Evolutionary conservation across 768 basidiomycete genomes (phyloP).

Genomic region (Leccinum aurantiacum): DNA sequence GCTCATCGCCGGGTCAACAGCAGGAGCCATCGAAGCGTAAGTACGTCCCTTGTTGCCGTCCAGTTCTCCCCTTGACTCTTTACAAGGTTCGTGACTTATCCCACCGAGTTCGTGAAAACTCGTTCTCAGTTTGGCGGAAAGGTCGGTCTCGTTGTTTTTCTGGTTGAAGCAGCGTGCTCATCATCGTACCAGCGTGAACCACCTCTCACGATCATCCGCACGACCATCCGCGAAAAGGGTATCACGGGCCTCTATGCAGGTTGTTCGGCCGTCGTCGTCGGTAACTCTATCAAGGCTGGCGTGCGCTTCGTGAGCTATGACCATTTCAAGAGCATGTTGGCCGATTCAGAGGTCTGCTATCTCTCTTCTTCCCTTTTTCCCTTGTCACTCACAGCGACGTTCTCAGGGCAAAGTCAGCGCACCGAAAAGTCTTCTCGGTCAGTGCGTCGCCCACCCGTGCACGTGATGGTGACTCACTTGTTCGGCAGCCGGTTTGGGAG

Average conservation of each 20-base stretch:
- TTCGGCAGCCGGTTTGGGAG: conserved; percentile 67
- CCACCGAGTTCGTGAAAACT: conserved; percentile 92
- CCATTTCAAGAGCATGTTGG: conserved; percentile 80
- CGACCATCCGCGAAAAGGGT: conserved; percentile 75
- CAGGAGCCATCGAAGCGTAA: conserved; percentile 90
- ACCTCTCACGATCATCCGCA: conserved; percentile 69
- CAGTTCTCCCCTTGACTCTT: conserved; percentile 11
- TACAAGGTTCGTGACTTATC: conserved; percentile 78
- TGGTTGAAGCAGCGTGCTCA: background rate
- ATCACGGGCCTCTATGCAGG: conserved; percentile 90
- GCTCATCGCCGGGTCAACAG: conserved; percentile 85
- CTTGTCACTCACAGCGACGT: background rate
- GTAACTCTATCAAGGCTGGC: conserved; percentile 92
- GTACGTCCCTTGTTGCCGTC: conserved; percentile 32
- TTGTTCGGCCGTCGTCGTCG: conserved; percentile 83
- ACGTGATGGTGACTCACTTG: conserved; percentile 12
- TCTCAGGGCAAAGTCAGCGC: conserved; percentile 87
- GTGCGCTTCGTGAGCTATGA: conserved; percentile 96
- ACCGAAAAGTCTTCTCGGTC: conserved; percentile 80
- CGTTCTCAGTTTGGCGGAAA: conserved; percentile 88
- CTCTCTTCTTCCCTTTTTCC: background rate
- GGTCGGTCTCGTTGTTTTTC: conserved; percentile 35
- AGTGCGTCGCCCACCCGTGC: conserved; percentile 10
- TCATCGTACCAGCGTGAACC: conserved; percentile 51
- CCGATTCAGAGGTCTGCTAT: conserved; percentile 70